Evolutionary conservation across 23 red algal species (phyloP).

Genomic region (Gracilaria caudata): DNA sequence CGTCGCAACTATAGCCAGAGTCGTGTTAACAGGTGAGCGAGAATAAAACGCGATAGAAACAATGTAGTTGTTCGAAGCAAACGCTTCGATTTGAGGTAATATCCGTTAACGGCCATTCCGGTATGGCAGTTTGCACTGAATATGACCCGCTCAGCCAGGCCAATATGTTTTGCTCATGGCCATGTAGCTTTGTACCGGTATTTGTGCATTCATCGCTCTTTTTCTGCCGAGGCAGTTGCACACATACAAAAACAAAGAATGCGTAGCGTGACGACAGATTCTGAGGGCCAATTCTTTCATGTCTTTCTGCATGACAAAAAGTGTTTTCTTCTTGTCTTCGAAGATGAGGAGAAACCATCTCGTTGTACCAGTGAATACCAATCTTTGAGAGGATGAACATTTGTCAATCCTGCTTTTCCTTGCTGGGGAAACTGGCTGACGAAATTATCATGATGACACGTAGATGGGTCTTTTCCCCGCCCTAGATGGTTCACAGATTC

Average conservation of each 20-base stretch:
- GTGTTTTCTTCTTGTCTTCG: background rate
- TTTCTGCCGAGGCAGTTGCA: background rate
- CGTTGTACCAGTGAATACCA: background rate
- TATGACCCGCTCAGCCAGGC: slow-evolving; percentile 8
- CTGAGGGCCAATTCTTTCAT: background rate
- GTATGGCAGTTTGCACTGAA: background rate
- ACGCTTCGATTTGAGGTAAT: background rate
- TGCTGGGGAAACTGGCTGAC: background rate
- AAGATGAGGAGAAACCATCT: background rate
- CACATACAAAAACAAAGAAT: background rate
- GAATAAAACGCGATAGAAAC: background rate
- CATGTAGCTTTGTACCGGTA: background rate
- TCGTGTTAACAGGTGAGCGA: background rate
- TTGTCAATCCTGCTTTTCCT: background rate
- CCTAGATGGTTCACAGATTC: background rate
- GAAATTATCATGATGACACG: background rate
- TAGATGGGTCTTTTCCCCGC: background rate
- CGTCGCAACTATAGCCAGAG: background rate
- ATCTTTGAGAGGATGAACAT: background rate
- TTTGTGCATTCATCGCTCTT: background rate
- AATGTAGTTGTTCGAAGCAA: background rate
- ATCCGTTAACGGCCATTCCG: background rate
- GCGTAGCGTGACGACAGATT: background rate
- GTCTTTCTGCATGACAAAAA: background rate
- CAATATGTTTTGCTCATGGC: slow-evolving; percentile 29